phyloP scores from a whole-genome alignment of 2,329 filamentous ascomycete species.

The Harringtonia lauricola region DNA sequence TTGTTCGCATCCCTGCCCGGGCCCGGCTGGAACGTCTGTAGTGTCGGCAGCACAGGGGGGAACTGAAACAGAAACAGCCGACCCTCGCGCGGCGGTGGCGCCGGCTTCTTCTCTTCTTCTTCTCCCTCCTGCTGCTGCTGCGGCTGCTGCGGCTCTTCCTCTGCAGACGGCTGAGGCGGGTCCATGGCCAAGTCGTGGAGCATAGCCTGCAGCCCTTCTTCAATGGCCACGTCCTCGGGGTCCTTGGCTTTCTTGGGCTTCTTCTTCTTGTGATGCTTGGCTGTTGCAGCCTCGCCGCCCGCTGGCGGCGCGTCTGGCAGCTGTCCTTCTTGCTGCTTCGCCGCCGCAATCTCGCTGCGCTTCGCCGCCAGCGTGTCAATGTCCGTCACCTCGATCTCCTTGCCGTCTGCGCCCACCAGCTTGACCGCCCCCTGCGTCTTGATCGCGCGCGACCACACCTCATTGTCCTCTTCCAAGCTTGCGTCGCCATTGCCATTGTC shows the following conservation, averaged over 20 bases:
- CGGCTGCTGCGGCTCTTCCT: not conserved
- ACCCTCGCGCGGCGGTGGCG: constrained; percentile 27
- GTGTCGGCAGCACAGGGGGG: constrained; percentile 47
- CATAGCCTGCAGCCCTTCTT: constrained; percentile 29
- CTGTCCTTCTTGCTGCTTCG: not conserved
- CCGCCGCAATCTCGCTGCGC: constrained; percentile 9
- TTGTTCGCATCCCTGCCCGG: not conserved
- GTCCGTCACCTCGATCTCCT: constrained; percentile 24
- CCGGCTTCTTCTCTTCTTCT: not conserved
- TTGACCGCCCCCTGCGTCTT: constrained; percentile 18
- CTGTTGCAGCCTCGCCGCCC: not conserved
- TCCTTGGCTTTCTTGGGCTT: constrained; percentile 17
- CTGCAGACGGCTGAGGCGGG: constrained; percentile 1
- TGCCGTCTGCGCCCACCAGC: constrained; percentile 33
- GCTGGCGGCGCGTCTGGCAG: not conserved
- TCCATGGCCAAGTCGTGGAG: constrained; percentile 29
- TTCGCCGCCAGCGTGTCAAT: constrained; percentile 23
- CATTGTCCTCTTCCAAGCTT: constrained; percentile 20
- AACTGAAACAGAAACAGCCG: constrained; percentile 55
- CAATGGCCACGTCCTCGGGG: constrained; percentile 26
- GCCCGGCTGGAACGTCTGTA: constrained; percentile 21
- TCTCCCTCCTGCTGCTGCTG: not conserved
- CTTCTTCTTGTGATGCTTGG: constrained; percentile 8
- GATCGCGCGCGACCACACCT: constrained; percentile 32
- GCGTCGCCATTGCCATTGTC: constrained; percentile 5